Evolutionary conservation across 177 flowering plant species (phyloP).

Genomic region (Telopea speciosissima): DNA sequence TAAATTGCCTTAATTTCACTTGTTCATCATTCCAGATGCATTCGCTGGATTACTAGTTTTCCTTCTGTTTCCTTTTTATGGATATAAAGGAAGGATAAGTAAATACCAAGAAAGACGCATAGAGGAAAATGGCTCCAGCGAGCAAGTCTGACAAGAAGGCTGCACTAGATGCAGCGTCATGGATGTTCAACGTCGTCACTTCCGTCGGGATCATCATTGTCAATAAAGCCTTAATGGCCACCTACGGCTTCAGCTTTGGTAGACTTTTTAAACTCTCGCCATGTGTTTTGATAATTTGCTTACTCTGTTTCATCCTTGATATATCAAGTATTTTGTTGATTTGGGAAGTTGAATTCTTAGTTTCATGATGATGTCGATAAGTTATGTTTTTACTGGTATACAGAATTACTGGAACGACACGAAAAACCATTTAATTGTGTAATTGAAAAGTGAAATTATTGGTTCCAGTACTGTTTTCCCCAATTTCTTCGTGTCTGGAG

Average conservation of each 20-base stretch:
- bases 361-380: no score
- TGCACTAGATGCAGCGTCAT: conserved; percentile 64
- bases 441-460: no score
- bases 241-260: conserved; percentile 89
- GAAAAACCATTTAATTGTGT: no score
- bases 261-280: conserved; percentile 4
- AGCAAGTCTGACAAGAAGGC: conserved; percentile 80
- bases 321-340: no score
- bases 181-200: conserved; percentile 92
- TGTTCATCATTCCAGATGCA: neutral
- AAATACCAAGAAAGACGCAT: neutral
- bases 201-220: conserved; percentile 90
- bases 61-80: neutral
- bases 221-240: conserved; percentile 89
- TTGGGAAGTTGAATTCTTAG: no score
- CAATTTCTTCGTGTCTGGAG: no score
- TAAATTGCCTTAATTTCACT: neutral
- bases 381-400: no score
- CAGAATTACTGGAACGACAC: no score
- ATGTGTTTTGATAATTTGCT: no score
- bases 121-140: conserved; percentile 49
- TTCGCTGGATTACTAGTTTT: neutral
- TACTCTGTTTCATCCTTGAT: no score
- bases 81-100: conserved; percentile 3
- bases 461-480: no score